Percentiles rank a stretch among this genome's conserved stretches.
Evolutionary conservation across 2,329 filamentous ascomycete species (phyloP).

Genomic region (Aspergillus sp.): DNA sequence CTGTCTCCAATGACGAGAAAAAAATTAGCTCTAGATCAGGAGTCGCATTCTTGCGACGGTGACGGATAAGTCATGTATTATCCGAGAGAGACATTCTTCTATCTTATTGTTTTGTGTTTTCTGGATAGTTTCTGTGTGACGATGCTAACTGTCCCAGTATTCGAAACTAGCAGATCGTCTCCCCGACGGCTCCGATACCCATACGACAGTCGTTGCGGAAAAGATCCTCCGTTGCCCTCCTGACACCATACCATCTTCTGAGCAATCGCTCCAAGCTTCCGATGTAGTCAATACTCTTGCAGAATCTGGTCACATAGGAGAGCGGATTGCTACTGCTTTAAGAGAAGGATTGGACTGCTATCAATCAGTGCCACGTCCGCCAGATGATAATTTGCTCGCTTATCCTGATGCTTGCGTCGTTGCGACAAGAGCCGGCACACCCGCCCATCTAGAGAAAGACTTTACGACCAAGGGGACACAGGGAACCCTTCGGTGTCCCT

Average conservation of each 20-base stretch:
- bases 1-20: constrained; percentile 42
- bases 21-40: constrained; percentile 74
- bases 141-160: constrained; percentile 28
- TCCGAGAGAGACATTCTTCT: constrained; percentile 37
- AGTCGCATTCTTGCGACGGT: constrained; percentile 51
- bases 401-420: constrained; percentile 34
- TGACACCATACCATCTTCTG: constrained; percentile 30
- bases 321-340: constrained; percentile 37
- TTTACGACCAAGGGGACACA: constrained; percentile 81
- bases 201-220: constrained; percentile 21
- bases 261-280: constrained; percentile 57
- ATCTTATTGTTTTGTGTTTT: constrained; percentile 8
- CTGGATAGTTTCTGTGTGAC: constrained; percentile 1
- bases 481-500: constrained; percentile 73
- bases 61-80: constrained; percentile 56
- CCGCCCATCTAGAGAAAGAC: constrained; percentile 70
- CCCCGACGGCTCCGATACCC: constrained; percentile 22
- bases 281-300: constrained; percentile 50
- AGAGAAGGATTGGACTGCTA: constrained; percentile 34
- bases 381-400: constrained; percentile 20
- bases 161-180: constrained; percentile 26
- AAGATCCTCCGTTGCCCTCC: constrained; percentile 24
- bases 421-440: constrained; percentile 47
- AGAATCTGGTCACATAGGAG: constrained; percentile 59
- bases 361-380: constrained; percentile 27